phyloP scores from a whole-genome alignment of 164 flowering plant genomes.

The Vitis labrusca region DNA sequence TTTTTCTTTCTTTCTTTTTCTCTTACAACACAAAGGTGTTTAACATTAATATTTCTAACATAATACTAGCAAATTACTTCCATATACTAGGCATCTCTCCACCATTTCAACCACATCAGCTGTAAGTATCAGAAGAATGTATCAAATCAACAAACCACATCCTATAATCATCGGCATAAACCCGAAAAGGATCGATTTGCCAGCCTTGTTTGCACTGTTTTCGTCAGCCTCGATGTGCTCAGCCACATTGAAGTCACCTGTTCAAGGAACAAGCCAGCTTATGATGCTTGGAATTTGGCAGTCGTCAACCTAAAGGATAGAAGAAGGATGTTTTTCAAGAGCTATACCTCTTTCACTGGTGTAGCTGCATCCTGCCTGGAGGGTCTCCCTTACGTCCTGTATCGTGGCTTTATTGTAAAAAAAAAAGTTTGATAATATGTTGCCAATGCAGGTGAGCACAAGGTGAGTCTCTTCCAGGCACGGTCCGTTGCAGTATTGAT shows the following conservation, averaged over 20 bases:
- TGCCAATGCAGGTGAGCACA: constrained; percentile 65
- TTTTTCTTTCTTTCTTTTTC: too few relatives aligned
- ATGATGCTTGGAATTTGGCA: background rate
- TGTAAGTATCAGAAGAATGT: background rate
- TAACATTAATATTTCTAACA: background rate
- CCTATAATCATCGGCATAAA: constrained; percentile 16
- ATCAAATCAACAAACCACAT: constrained; percentile 9
- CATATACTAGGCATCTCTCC: too few relatives aligned
- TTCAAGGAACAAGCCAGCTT: background rate
- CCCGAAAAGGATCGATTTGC: constrained; percentile 5
- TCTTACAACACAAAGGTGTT: too few relatives aligned
- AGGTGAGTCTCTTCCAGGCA: constrained; percentile 73
- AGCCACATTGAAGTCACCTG: constrained; percentile 76
- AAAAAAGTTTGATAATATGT: constrained; percentile 41
- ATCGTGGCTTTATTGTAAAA: constrained; percentile 75
- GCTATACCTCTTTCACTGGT: constrained; percentile 54
- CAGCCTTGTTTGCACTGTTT: constrained; percentile 18
- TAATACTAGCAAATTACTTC: background rate
- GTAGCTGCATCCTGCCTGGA: constrained; percentile 67
- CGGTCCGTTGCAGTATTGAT: constrained; percentile 72
- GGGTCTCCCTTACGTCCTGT: constrained; percentile 49
- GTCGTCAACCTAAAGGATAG: constrained; percentile 2
- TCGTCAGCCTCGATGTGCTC: constrained; percentile 49
- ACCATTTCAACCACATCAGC: background rate
- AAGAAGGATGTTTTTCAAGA: background rate